phyloP scores from a whole-genome alignment of 164 flowering plant species.

The Akebia trifoliata region DNA sequence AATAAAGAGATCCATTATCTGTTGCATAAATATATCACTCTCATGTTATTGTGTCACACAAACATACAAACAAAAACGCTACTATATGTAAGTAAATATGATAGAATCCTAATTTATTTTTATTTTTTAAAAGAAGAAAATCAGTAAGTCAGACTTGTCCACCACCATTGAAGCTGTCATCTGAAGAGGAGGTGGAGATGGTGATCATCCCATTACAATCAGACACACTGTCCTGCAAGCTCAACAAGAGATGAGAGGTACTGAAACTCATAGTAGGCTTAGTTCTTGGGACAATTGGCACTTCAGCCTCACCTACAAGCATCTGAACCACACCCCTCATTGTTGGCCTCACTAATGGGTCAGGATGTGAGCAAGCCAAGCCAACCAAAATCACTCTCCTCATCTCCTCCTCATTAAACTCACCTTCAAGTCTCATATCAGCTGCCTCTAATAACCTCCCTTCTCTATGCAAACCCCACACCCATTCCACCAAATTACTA shows the following conservation, averaged over 20 bases:
- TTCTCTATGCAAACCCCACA: constrained; percentile 71
- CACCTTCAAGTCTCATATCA: constrained; percentile 47
- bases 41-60: no score
- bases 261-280: constrained; percentile 65
- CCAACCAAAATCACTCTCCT: constrained; percentile 63
- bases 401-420: constrained; percentile 65
- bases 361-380: constrained; percentile 75
- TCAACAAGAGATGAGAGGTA: constrained; percentile 56
- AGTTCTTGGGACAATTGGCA: constrained; percentile 58
- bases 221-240: constrained; percentile 77
- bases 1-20: no score
- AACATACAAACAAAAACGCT: no score
- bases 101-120: no score
- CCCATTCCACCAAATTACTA: constrained; percentile 84
- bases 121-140: no score
- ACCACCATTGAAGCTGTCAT: constrained; percentile 23
- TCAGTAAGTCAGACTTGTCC: constrained; percentile 8
- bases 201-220: constrained; percentile 62
- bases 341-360: constrained; percentile 65
- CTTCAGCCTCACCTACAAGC: constrained; percentile 64
- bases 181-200: constrained; percentile 51
- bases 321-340: constrained; percentile 87
- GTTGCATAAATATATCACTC: no score
- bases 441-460: constrained; percentile 52
- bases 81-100: no score